Evolutionary conservation across 345 rosid genomes (phyloP), one percentile per base, ranked within the genome.

Genomic region (Aegle marmelos): DNA sequence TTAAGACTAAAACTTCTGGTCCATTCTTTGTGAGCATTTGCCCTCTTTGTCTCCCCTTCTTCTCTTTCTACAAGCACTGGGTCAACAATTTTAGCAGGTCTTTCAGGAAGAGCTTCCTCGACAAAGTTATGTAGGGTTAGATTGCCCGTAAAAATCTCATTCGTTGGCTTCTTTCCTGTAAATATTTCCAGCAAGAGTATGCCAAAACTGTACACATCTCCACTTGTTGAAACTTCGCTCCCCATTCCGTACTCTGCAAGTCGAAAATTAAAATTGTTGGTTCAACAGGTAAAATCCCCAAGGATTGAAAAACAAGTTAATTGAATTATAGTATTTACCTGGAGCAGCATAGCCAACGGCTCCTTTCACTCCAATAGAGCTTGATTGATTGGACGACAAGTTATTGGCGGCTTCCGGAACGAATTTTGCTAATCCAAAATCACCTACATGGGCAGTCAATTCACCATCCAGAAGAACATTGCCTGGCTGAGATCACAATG

Each of bases 241-340:
- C 89, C 85, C 79, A 78, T 33, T 2, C 83, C 87, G 65, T 86
- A 84, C 56, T 86, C 84, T 84, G 74, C 27, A 63, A 79, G 24
- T 7, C 11, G 5, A 33, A 41, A 31, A 9, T 28, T 17, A 39
- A 1, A 68, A 14, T 4, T 39, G 11, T 6, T 19, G 19, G n/a
- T 33, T 21, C 53, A 33, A 64, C 14, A 7, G 8, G 13, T 21
- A 36, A 48, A 48, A 16, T 48, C 19, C 16, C 54, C 16, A 1
- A 14, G 54, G 54, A 16, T 37, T 41, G 41, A 7, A 37, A 37
- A 1, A 37, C 2, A 37, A 37, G 37, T 36, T 36, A 3, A 64
- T 31, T 8, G 21, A 50, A 37, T 37, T 21, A 25, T 2, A 8
- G 10, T 22, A 14, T 25, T 69, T 68, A 84, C 86, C 82, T 65